Percentiles rank a stretch among this genome's conserved stretches.
These are phyloP conservation scores for Cotoneaster glaucophyllus DNA, from an alignment of 306 rosid species.

Conservation along the genomic window DNA sequence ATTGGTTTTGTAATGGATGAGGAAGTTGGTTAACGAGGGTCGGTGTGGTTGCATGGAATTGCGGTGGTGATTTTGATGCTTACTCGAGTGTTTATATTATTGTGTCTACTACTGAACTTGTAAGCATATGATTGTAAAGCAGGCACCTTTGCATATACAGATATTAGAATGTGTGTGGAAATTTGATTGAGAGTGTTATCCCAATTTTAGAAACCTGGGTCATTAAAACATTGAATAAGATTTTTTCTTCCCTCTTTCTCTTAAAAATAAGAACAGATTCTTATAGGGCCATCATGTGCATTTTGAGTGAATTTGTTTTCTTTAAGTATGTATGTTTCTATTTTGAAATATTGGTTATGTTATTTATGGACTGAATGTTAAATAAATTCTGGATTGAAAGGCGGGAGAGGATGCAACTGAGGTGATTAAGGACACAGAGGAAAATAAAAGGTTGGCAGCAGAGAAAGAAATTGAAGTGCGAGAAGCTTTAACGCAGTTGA, in stretches of 20 bases:
- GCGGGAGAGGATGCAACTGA: slow-evolving; percentile 55
- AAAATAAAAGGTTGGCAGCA: slow-evolving; percentile 43
- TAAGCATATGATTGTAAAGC: background rate
- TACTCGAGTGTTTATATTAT: background rate
- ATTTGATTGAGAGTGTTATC: background rate
- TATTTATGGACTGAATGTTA: background rate
- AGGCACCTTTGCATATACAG: background rate
- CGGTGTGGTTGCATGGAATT: background rate
- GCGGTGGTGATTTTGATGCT: background rate
- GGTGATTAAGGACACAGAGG: slow-evolving; percentile 53
- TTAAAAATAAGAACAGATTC: background rate
- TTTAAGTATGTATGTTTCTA: background rate
- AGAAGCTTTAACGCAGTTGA: slow-evolving; percentile 45
- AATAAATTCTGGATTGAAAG: slow-evolving; percentile 5
- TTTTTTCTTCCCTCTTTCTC: background rate
- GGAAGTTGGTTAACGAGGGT: background rate
- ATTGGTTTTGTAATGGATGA: background rate
- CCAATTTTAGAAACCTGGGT: background rate
- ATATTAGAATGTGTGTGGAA: background rate
- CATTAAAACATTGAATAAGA: background rate
- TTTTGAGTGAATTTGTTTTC: background rate
- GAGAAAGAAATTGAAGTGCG: slow-evolving; percentile 74
- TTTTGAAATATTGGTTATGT: background rate
- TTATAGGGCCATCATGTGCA: background rate
- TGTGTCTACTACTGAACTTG: background rate